Conservation (phyloP, 768 basidiomycete genomes). For the Tephrocybe rancida region DNA sequence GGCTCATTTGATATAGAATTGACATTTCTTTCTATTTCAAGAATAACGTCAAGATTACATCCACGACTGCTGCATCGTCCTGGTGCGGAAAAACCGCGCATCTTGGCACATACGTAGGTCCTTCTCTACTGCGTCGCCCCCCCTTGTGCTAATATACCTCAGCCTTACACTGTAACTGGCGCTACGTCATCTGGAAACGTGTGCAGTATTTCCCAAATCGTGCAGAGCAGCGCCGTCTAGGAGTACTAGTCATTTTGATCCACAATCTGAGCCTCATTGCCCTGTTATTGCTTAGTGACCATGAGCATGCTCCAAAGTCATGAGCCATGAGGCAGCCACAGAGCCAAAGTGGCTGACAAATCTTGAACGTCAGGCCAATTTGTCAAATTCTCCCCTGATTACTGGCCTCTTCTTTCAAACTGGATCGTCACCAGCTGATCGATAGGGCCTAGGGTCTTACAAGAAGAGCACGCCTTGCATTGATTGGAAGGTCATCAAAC, state of each 20-base stretch:
- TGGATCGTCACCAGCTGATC: too few species aligned
- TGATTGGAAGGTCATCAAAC: too few species aligned
- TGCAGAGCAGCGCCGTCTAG: slow-evolving; percentile 22
- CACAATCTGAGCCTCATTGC: too few species aligned
- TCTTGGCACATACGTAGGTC: slow-evolving; percentile 26
- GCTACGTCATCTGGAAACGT: slow-evolving; percentile 24
- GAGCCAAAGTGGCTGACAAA: too few species aligned
- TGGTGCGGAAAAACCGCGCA: slow-evolving; percentile 27
- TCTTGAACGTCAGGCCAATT: too few species aligned
- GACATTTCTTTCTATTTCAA: slow-evolving; percentile 1
- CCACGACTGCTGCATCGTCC: slow-evolving; percentile 25
- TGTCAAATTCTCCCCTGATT: too few species aligned
- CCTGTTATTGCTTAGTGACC: too few species aligned
- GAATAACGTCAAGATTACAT: slow-evolving; percentile 27
- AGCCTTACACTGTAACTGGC: slow-evolving; percentile 25
- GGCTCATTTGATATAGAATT: slow-evolving; percentile 14
- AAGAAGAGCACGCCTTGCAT: too few species aligned
- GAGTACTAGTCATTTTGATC: background rate
- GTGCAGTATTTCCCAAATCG: slow-evolving; percentile 23
- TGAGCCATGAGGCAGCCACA: too few species aligned
- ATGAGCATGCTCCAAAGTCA: too few species aligned
- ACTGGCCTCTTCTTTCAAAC: too few species aligned
- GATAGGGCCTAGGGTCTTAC: too few species aligned
- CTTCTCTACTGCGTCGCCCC: background rate
- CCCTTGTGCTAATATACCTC: background rate